Evolutionary conservation across 2,329 filamentous ascomycete species (phyloP), one percentile per base, ranked within the genome.

Genomic region (Microascus cirrosus): DNA sequence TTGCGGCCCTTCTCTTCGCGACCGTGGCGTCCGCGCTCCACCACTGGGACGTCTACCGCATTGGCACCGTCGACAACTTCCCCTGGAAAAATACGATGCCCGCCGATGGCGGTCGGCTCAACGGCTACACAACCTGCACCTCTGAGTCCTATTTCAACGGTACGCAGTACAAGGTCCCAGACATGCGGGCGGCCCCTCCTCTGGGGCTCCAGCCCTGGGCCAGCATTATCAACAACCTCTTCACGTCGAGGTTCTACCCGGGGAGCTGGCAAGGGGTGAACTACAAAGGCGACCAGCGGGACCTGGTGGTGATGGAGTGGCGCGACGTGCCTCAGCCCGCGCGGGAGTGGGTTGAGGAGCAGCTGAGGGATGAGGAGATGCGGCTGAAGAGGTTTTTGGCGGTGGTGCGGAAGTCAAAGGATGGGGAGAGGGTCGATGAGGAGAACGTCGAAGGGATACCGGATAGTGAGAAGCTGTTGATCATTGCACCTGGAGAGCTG

Each of bases 201-300:
- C 55, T 60, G 1, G 75, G 75, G 15, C 66, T 77, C 13, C 64
- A 65, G 55, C 68, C 69, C 2, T 77, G 70, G 67, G 66, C 66
- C 51, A 66, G 69, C 7, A 73, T 70, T 1, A 69, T 77, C 45
- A 74, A 74, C 62, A 15, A 18, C 32, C 64, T 73, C 48, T 77
- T 77, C 61, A 59, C 65, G 11, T 66, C 67, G 5, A 68, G 71
- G 35, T 66, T 72, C 52, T 78, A 81, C 65, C 78, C 78, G 0
- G 79, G 79, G 25, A 72, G 72, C 51, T 82, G 79, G 78, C 70
- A 71, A 24, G 79, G 79, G 45, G 66, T 76, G 24, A 79, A 81
- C 63, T 71, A 70, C 20, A 78, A 81, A 65, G 74, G 74, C 54
- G 71, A 74, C 60, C 74, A 78, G 56, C 73, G 78, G n/a, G 72